Evolutionary conservation across 495 filamentous ascomycete genomes (phyloP).

Genomic region (Trypethelium eluteriae): DNA sequence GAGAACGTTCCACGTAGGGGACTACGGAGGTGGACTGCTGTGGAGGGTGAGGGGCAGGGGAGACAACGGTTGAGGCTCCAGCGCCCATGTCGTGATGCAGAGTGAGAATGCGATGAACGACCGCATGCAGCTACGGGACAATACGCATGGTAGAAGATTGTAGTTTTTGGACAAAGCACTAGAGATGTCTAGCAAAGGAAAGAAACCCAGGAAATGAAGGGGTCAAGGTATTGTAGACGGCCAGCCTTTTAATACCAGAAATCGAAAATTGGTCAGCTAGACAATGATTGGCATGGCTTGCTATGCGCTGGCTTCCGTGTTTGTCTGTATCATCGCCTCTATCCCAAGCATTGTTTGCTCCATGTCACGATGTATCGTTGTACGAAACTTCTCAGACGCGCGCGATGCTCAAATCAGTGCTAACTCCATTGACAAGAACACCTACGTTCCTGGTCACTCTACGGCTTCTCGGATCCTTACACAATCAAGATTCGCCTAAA

Average conservation of each 20-base stretch:
- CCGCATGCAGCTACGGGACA: too few species aligned
- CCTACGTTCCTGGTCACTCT: background rate
- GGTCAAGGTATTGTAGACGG: too few species aligned
- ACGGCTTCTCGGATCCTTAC: background rate
- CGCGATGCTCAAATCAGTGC: too few species aligned
- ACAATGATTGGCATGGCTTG: background rate
- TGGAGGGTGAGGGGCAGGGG: background rate
- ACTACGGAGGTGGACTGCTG: slow-evolving; percentile 7
- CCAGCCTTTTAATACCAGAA: too few species aligned
- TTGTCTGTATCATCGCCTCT: background rate
- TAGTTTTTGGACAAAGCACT: too few species aligned
- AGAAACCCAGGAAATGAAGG: too few species aligned
- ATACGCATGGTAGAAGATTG: too few species aligned
- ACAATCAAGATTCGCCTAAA: background rate
- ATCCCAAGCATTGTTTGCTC: background rate
- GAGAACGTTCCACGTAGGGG: background rate
- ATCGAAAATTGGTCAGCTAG: background rate
- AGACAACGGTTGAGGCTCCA: slow-evolving; percentile 6
- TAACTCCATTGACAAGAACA: too few species aligned
- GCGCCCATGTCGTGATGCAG: background rate
- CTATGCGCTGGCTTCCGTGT: background rate
- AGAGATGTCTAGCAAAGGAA: too few species aligned
- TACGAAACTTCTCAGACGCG: background rate
- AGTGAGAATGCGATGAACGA: too few species aligned
- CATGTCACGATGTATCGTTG: background rate